Evolutionary conservation across 2,329 filamentous ascomycete genomes (phyloP).

Genomic region (Ophiostoma triangulosporum): DNA sequence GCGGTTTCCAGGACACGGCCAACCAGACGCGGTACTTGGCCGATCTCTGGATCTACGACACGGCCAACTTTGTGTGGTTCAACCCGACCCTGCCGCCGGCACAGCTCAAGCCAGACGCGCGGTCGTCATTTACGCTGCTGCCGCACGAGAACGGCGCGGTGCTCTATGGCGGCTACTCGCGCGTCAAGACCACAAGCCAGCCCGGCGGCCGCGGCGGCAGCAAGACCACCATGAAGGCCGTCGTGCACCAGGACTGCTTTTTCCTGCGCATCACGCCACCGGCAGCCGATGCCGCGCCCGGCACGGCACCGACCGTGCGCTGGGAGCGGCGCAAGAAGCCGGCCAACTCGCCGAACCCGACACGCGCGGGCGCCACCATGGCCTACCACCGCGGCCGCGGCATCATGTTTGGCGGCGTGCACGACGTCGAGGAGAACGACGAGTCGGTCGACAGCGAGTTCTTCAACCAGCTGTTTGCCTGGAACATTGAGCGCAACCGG

Average conservation of each 20-base stretch:
- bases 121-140: constrained; percentile 83
- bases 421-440: constrained; percentile 81
- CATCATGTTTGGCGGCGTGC: constrained; percentile 86
- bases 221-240: constrained; percentile 65
- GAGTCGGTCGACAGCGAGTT: constrained; percentile 97
- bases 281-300: constrained; percentile 48
- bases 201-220: constrained; percentile 45
- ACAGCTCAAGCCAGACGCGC: constrained; percentile 74
- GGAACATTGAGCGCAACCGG: constrained; percentile 89
- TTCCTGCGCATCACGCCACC: constrained; percentile 72
- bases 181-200: constrained; percentile 63
- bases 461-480: constrained; percentile 82
- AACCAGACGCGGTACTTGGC: constrained; percentile 88
- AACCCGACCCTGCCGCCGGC: constrained; percentile 61
- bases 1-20: constrained; percentile 93
- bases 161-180: constrained; percentile 84
- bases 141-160: constrained; percentile 85
- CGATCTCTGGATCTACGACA: constrained; percentile 95
- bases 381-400: constrained; percentile 85
- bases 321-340: constrained; percentile 94
- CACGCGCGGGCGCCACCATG: constrained; percentile 85
- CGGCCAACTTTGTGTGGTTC: constrained; percentile 72
- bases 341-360: constrained; percentile 71
- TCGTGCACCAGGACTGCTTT: constrained; percentile 92
- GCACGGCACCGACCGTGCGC: constrained; percentile 56